phyloP scores from a whole-genome alignment of 495 filamentous ascomycete species.

The Tuber indicum region DNA sequence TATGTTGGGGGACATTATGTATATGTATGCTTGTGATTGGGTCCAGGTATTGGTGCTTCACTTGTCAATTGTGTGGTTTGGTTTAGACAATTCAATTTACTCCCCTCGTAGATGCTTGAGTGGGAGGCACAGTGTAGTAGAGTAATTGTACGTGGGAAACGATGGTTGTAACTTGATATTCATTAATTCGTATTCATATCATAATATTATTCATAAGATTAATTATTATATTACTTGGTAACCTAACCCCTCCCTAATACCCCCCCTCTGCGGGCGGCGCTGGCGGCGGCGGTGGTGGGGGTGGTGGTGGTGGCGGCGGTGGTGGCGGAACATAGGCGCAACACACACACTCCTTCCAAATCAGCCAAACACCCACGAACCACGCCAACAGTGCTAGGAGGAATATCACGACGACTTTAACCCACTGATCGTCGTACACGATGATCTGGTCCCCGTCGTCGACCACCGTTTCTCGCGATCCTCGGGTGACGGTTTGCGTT shows the following conservation, averaged over 20 bases:
- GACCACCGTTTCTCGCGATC: not conserved
- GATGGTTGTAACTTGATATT: not conserved
- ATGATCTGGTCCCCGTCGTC: not conserved
- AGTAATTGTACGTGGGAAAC: too few relatives aligned
- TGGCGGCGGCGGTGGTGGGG: too few relatives aligned
- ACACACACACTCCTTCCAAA: not conserved
- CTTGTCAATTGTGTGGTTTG: too few relatives aligned
- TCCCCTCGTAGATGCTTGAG: too few relatives aligned
- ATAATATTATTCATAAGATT: not conserved
- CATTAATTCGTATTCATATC: not conserved
- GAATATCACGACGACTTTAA: not conserved
- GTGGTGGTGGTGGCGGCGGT: too few relatives aligned
- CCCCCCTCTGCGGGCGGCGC: not conserved
- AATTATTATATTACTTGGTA: conserved; percentile 1
- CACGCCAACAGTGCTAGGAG: not conserved
- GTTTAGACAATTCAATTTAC: too few relatives aligned
- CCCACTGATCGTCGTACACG: not conserved
- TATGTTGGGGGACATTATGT: too few relatives aligned
- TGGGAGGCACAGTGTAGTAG: too few relatives aligned
- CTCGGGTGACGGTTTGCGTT: not conserved
- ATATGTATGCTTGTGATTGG: too few relatives aligned
- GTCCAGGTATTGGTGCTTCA: too few relatives aligned
- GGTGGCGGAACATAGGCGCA: not conserved
- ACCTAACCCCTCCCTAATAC: not conserved
- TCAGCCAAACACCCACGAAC: not conserved